phyloP scores from a whole-genome alignment of 805 yeast species.

The Nakazawaea wickerhamii region DNA sequence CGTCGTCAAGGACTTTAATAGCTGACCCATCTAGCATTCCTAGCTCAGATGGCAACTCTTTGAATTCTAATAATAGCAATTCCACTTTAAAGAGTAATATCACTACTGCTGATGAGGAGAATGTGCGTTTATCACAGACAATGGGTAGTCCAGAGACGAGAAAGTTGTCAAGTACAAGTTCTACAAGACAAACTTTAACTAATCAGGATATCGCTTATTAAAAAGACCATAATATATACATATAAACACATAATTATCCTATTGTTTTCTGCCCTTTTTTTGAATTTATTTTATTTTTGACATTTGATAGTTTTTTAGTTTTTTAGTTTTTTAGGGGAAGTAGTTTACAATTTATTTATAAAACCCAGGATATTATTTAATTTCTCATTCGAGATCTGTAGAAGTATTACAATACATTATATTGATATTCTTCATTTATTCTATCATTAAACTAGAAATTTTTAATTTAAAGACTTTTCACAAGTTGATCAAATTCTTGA shows the following conservation, averaged over 20 bases:
- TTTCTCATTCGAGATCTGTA: too few relatives aligned
- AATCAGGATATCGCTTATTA: constrained; percentile 9
- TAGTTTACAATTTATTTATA: not conserved
- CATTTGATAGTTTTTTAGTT: too few relatives aligned
- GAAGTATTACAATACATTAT: too few relatives aligned
- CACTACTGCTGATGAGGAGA: not conserved
- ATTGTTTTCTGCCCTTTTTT: not conserved
- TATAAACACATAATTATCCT: too few relatives aligned
- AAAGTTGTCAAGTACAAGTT: constrained; percentile 5
- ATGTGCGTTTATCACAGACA: not conserved
- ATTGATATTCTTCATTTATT: too few relatives aligned
- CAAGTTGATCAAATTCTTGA: constrained; percentile 27
- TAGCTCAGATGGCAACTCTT: constrained; percentile 1
- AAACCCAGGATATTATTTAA: too few relatives aligned
- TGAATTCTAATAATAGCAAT: constrained; percentile 6
- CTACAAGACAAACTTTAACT: not conserved
- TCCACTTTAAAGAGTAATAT: not conserved
- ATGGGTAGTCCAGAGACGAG: constrained; percentile 1
- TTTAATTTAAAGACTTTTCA: constrained; percentile 25
- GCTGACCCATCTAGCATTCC: not conserved
- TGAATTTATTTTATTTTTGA: not conserved
- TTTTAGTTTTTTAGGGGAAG: not conserved
- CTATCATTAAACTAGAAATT: too few relatives aligned
- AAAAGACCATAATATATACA: constrained; percentile 9
- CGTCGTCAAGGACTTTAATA: not conserved